A percentile compares a stretch with the other conserved stretches of the same genome.
These are phyloP conservation scores for Cordyceps cateniannulata DNA, from an alignment of 2,329 filamentous ascomycete genomes.

Conservation along the genomic window DNA sequence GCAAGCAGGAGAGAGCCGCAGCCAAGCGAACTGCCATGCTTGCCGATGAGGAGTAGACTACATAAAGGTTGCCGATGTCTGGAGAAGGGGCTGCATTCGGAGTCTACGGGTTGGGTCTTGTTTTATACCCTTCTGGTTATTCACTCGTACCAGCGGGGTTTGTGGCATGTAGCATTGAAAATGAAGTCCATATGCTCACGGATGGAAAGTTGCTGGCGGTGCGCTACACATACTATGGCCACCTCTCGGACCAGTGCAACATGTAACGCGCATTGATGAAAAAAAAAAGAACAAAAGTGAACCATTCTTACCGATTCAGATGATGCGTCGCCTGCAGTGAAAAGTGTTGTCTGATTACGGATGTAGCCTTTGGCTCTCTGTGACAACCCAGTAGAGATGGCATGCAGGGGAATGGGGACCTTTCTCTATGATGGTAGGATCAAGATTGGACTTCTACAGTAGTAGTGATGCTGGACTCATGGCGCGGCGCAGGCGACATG, in stretches of 20 bases:
- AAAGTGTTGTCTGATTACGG: background rate
- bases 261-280: conserved; percentile 11
- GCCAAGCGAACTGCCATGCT: conserved; percentile 86
- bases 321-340: background rate
- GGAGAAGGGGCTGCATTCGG: conserved; percentile 53
- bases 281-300: conserved; percentile 10
- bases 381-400: too few species aligned
- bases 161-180: conserved; percentile 53
- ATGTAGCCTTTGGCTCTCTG: too few species aligned
- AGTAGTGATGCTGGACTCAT: too few species aligned
- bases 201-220: conserved; percentile 18
- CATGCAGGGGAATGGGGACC: too few species aligned
- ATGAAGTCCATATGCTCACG: conserved; percentile 44
- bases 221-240: conserved; percentile 4
- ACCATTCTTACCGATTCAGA: background rate
- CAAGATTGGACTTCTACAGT: too few species aligned
- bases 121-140: conserved; percentile 40
- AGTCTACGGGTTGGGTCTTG: conserved; percentile 54
- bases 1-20: conserved; percentile 85
- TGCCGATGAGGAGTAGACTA: conserved; percentile 55
- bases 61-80: conserved; percentile 39
- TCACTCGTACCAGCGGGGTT: conserved; percentile 44
- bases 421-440: too few species aligned
- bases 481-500: too few species aligned
- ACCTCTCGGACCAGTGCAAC: background rate